Evolutionary conservation across 768 basidiomycete genomes (phyloP).

Genomic region (Russula foetens): DNA sequence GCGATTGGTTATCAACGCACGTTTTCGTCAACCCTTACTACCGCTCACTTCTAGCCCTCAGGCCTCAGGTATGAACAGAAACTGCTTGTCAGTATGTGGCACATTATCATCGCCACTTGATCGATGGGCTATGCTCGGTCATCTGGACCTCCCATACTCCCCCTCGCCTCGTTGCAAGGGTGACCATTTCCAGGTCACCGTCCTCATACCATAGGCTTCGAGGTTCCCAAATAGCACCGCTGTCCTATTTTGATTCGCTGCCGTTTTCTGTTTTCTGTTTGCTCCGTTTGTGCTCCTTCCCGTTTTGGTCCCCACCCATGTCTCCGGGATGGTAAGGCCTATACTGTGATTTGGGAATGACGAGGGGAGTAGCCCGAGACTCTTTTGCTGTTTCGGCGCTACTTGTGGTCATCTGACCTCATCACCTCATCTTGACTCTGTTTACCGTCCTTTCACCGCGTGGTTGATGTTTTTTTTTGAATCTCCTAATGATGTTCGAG

Average conservation of each 20-base stretch:
- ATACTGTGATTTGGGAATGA: background rate
- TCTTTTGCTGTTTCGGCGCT: conserved; percentile 1
- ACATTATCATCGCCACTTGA: conserved; percentile 7
- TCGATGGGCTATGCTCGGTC: conserved; percentile 3
- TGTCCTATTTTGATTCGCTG: background rate
- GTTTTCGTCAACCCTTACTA: background rate
- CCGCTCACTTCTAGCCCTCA: background rate
- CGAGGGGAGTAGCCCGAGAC: background rate
- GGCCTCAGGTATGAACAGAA: background rate
- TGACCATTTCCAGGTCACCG: background rate
- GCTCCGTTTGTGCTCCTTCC: background rate
- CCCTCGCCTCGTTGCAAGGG: background rate
- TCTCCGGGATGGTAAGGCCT: background rate
- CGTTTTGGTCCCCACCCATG: background rate
- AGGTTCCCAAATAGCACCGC: background rate
- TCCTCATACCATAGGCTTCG: background rate
- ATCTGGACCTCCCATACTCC: background rate
- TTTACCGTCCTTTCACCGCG: conserved; percentile 1
- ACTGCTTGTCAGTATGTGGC: background rate
- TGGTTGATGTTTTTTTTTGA: conserved; percentile 8
- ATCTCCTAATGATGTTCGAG: conserved; percentile 13
- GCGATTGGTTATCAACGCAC: background rate
- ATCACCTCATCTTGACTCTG: background rate
- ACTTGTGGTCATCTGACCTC: conserved; percentile 12
- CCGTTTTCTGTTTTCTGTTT: background rate